Conservation (phyloP, 2,329 filamentous ascomycete species). For the Parasarocladium wereldwijsianum region DNA sequence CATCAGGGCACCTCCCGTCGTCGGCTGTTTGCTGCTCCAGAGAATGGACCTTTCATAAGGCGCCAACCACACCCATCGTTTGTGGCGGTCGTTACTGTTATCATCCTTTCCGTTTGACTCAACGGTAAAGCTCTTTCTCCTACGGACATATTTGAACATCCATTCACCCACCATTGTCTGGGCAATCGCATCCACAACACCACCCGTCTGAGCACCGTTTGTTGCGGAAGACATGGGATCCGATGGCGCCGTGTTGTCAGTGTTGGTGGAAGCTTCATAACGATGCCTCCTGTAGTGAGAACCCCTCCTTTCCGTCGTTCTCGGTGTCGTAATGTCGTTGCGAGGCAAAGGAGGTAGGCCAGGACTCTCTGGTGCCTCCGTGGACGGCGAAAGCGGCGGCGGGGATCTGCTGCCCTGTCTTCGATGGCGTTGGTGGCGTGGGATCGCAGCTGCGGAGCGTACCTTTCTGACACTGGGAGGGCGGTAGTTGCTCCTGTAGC, state of each 20-base stretch:
- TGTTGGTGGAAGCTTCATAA: slow-evolving; percentile 46
- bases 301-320: slow-evolving; percentile 24
- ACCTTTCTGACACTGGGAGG: slow-evolving; percentile 63
- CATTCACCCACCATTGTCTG: slow-evolving; percentile 97
- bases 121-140: slow-evolving; percentile 82
- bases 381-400: slow-evolving; percentile 51
- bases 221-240: slow-evolving; percentile 33
- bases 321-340: slow-evolving; percentile 55
- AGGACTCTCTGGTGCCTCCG: slow-evolving; percentile 54
- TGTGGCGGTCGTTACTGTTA: slow-evolving; percentile 68
- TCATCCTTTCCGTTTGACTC: slow-evolving; percentile 55
- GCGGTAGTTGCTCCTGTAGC: slow-evolving; percentile 32
- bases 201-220: slow-evolving; percentile 45
- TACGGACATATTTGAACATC: slow-evolving; percentile 85
- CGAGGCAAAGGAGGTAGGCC: slow-evolving; percentile 56
- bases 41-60: slow-evolving; percentile 93
- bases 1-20: slow-evolving; percentile 71
- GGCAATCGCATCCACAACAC: slow-evolving; percentile 89
- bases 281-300: slow-evolving; percentile 31
- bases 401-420: slow-evolving; percentile 44
- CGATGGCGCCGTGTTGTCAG: slow-evolving; percentile 32
- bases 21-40: slow-evolving; percentile 97
- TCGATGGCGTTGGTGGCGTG: slow-evolving; percentile 34
- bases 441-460: slow-evolving; percentile 65
- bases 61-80: slow-evolving; percentile 96